Base-by-base conservation (phyloP, 805 yeast genomes). In the Zygosaccharomyces lentus region DNA sequence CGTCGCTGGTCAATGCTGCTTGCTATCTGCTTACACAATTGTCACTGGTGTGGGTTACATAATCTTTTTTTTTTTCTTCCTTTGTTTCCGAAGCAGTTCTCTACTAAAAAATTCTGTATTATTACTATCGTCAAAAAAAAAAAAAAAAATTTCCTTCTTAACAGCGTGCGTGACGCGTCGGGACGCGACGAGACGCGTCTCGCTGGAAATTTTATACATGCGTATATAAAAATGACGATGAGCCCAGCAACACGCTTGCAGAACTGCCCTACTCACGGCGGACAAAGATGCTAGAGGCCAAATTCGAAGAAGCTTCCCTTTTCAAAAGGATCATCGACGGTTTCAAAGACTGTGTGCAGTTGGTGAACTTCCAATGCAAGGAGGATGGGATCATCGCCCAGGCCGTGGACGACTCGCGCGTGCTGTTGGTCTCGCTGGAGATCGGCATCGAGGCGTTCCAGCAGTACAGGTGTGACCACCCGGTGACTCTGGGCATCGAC, bases 351-450 rank as follows among this genome's bases (percentile, higher is more conserved):
- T 84, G 95, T 62, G 96, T 93, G 52, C 87, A 87, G 61, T 77
- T 90, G 58, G 93, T 97, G 74, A 93, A 93, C 76, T 87, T 93
- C 76, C 93, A 89, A 73, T 93, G 97, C 73, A 81, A 95, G n/a
- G 93, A 87, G 67, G 78, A 81, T 52, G 99, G 99, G 56, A 84
- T 93, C 61, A 84, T 95, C 9, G 91, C 95, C 17, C 98, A 93
- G 74, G 98, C 99, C 23, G 93, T 93, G 56, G 99, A 93, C 70
- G 95, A 89, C 65, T 89, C 99, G 23, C 87, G 97, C 75, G 96
- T 93, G 48, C 78, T 90, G 53, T 77, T 93, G 54, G 96, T 91
- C 34, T 85, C 96, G 16, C 74, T 93, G 52, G 79, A 87, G 57
- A 84, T 93, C 55, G 96, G 95, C 48, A 80, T 82, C 52, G 90